Conservation (phyloP, 108 stramenopile genomes). For the Fistulifera pelliculosa region DNA sequence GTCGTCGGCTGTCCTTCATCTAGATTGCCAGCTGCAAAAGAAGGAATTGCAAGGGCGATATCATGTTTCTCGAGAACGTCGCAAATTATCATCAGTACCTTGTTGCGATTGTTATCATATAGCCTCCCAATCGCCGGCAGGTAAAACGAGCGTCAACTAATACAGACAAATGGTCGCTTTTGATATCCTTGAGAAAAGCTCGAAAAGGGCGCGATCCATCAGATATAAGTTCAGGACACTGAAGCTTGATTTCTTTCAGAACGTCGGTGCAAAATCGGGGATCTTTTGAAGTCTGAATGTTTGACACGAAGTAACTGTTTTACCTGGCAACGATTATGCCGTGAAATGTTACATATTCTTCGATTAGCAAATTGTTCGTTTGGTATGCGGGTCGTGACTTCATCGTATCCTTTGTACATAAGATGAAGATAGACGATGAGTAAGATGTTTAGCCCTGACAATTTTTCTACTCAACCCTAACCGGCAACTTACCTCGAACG, state of each 20-base stretch:
- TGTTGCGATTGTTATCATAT: conserved; percentile 14
- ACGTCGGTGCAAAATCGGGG: conserved; percentile 36
- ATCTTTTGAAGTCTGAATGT: conserved; percentile 51
- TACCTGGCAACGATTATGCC: conserved; percentile 45
- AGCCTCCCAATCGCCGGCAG: conserved; percentile 31
- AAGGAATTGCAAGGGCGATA: too few relatives aligned
- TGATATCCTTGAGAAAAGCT: neutral
- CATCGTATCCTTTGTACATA: neutral
- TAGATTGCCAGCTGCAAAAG: too few relatives aligned
- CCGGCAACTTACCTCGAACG: conserved; percentile 8
- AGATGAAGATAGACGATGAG: too few relatives aligned
- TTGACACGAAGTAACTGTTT: conserved; percentile 48
- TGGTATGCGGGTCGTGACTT: conserved; percentile 44
- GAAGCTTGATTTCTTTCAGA: conserved; percentile 32
- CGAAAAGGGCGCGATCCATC: conserved; percentile 49
- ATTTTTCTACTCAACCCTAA: too few relatives aligned
- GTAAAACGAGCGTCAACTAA: conserved; percentile 43
- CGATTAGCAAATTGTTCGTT: conserved; percentile 43
- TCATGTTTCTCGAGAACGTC: too few relatives aligned
- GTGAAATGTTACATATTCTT: conserved; percentile 42
- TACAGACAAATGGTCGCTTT: conserved; percentile 24
- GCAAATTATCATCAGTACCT: too few relatives aligned
- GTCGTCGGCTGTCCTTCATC: too few relatives aligned
- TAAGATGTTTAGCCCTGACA: too few relatives aligned
- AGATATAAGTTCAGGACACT: conserved; percentile 47